Evolutionary conservation across 768 basidiomycete species (phyloP).

Genomic region (Boletus subcaerulescens): DNA sequence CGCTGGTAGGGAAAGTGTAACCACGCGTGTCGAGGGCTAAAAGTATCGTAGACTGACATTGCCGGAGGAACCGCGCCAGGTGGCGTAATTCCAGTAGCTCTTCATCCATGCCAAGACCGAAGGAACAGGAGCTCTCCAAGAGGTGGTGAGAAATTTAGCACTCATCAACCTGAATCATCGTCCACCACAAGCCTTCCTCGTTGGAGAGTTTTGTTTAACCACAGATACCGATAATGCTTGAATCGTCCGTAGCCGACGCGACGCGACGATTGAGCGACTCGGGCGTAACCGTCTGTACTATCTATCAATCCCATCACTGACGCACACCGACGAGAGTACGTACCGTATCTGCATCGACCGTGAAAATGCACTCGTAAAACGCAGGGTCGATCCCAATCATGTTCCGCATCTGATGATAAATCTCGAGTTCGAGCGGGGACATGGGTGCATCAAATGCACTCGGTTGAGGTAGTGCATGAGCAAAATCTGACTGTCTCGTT

Average conservation of each 20-base stretch:
- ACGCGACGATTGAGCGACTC: constrained; percentile 92
- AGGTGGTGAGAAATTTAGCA: constrained; percentile 95
- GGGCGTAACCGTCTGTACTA: constrained; percentile 72
- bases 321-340: constrained; percentile 17
- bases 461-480: constrained; percentile 89
- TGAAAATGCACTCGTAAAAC: constrained; percentile 97
- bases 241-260: constrained; percentile 82
- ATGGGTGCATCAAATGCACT: constrained; percentile 94
- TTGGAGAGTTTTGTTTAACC: constrained; percentile 95
- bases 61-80: neutral
- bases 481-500: constrained; percentile 91
- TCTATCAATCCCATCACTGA: neutral
- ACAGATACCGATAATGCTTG: constrained; percentile 87
- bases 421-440: constrained; percentile 89
- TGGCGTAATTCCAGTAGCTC: neutral
- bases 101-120: neutral
- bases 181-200: constrained; percentile 95
- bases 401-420: constrained; percentile 97
- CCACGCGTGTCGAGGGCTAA: neutral
- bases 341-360: constrained; percentile 93
- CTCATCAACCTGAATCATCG: constrained; percentile 97
- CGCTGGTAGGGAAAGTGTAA: neutral
- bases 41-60: neutral
- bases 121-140: too few relatives aligned
- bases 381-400: constrained; percentile 96